Conservation (phyloP, 495 filamentous ascomycete species). For the Durotheca rogersii region DNA sequence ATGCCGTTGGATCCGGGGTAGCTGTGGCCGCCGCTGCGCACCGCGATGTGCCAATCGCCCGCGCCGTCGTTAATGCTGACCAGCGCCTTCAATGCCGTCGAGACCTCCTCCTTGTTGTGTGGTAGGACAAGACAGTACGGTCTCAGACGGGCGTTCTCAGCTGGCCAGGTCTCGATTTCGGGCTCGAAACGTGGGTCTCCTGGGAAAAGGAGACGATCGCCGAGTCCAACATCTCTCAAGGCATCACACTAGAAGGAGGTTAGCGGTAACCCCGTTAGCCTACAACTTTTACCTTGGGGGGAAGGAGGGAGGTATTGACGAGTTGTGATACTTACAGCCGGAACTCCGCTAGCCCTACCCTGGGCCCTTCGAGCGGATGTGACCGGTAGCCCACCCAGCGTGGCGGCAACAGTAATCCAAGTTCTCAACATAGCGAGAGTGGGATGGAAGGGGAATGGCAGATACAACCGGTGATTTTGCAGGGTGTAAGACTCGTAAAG, state of each 20-base stretch:
- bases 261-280: too few relatives aligned
- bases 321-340: too few relatives aligned
- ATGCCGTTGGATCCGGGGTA: constrained; percentile 41
- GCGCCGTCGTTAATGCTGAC: constrained; percentile 33
- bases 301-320: too few relatives aligned
- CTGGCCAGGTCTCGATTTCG: constrained; percentile 43
- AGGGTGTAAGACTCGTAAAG: too few relatives aligned
- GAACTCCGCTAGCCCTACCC: too few relatives aligned
- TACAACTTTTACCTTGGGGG: too few relatives aligned
- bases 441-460: too few relatives aligned
- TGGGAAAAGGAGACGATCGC: constrained; percentile 24
- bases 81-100: constrained; percentile 36
- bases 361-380: too few relatives aligned
- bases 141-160: constrained; percentile 39
- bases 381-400: too few relatives aligned
- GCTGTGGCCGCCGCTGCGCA: constrained; percentile 52
- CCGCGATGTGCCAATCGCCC: constrained; percentile 45
- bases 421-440: too few relatives aligned
- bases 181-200: constrained; percentile 26
- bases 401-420: too few relatives aligned
- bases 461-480: too few relatives aligned
- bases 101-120: constrained; percentile 37
- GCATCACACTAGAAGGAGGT: constrained; percentile 25
- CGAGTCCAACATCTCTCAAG: constrained; percentile 24
- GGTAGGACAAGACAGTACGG: constrained; percentile 46